A percentile compares a stretch with the other conserved stretches of the same genome.
These are phyloP conservation scores for Basipetospora chlamydospora DNA, from an alignment of 2,329 filamentous ascomycete species.

Conservation along the genomic window DNA sequence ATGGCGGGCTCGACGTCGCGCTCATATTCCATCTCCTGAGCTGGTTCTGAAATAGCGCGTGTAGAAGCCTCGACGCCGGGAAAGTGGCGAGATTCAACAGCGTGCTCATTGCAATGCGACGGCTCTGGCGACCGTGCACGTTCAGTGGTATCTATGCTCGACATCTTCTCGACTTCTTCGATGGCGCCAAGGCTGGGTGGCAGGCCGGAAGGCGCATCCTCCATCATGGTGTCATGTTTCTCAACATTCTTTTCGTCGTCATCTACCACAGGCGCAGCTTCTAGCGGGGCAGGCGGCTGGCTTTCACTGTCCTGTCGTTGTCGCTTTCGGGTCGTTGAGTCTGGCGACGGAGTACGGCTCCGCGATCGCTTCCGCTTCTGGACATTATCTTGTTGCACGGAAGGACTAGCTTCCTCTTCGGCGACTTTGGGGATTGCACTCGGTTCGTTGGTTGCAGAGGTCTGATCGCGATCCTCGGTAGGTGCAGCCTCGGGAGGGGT, in stretches of 20 bases:
- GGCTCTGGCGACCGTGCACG: background rate
- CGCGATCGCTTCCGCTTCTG: conserved; percentile 3
- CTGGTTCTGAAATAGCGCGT: conserved; percentile 8
- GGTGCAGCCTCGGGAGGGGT: too few relatives aligned
- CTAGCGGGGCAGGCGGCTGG: background rate
- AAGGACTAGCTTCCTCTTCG: background rate
- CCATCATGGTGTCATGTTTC: background rate
- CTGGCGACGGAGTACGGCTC: background rate
- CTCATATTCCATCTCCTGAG: conserved; percentile 19
- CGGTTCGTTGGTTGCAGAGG: too few relatives aligned
- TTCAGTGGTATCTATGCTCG: too few relatives aligned
- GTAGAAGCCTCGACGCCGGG: background rate
- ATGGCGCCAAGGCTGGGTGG: conserved; percentile 5
- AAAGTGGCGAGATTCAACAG: background rate
- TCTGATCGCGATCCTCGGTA: too few relatives aligned
- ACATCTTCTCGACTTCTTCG: conserved; percentile 1
- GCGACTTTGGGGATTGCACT: background rate
- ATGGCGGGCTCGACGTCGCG: conserved; percentile 37
- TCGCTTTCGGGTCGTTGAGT: conserved; percentile 1
- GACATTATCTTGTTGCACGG: too few relatives aligned
- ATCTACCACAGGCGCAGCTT: background rate
- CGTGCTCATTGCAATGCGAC: background rate
- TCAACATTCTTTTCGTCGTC: background rate
- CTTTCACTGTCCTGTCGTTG: background rate
- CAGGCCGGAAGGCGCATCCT: background rate